Percentiles rank a stretch among this genome's conserved stretches.
phyloP scores from a whole-genome alignment of 2,329 filamentous ascomycete genomes.

The Albifimbria verrucaria region DNA sequence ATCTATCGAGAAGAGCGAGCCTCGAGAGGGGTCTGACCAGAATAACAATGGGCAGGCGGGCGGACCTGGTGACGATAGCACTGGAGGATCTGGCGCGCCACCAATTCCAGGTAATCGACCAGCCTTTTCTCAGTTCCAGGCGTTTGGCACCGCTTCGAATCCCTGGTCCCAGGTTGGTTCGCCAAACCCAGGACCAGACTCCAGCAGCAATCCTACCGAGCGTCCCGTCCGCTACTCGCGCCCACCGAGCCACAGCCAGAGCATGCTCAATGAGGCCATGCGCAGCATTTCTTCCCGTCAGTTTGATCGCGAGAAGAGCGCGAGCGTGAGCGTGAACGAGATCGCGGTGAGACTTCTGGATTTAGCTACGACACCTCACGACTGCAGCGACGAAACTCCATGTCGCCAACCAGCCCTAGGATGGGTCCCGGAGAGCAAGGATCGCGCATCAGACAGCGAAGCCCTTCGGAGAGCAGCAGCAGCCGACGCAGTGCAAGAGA shows the following conservation, averaged over 20 bases:
- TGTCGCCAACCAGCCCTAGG: constrained; percentile 35
- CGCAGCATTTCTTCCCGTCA: constrained; percentile 24
- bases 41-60: too few relatives aligned
- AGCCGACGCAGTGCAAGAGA: constrained; percentile 18
- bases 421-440: constrained; percentile 24
- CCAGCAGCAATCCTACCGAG: constrained; percentile 1
- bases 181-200: constrained; percentile 2
- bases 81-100: neutral
- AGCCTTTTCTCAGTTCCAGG: neutral
- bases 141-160: neutral
- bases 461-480: constrained; percentile 31
- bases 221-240: constrained; percentile 16
- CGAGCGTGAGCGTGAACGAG: constrained; percentile 21
- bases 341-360: constrained; percentile 19
- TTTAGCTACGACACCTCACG: constrained; percentile 30
- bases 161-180: neutral
- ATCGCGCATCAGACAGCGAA: constrained; percentile 33
- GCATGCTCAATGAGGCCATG: constrained; percentile 26
- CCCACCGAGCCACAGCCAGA: constrained; percentile 23
- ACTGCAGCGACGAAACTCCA: constrained; percentile 33
- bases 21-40: neutral
- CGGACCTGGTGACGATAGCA: neutral
- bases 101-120: neutral
- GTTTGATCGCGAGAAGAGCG: constrained; percentile 18
- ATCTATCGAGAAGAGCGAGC: constrained; percentile 41